Evolutionary conservation across 2,329 filamentous ascomycete species (phyloP).

Genomic region (Fusarium coffeatum): DNA sequence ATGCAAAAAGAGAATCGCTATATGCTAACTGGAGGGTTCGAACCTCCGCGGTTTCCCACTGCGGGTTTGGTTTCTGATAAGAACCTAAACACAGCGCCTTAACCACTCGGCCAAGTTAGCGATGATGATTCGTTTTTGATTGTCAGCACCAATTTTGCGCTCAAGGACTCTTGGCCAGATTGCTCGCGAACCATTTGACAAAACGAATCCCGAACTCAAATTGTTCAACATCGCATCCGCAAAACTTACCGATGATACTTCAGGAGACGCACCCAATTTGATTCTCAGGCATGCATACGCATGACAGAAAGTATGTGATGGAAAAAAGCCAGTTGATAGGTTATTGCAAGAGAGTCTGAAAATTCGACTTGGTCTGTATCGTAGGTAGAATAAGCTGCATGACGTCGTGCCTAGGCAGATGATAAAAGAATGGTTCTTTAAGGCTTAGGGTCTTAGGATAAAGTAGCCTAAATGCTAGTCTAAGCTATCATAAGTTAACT

Average conservation of each 20-base stretch:
- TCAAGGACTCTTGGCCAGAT: fast-evolving
- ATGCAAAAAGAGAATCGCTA: conserved; percentile 10
- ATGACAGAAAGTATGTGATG: neutral
- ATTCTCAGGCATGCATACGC: too few relatives aligned
- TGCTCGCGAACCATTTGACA: fast-evolving
- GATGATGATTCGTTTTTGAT: conserved; percentile 22
- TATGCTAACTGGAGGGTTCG: conserved; percentile 43
- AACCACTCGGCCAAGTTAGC: conserved; percentile 44
- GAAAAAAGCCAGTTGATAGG: neutral
- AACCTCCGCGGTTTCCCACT: conserved; percentile 44
- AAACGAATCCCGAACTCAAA: neutral
- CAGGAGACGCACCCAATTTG: too few relatives aligned
- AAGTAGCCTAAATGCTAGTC: neutral
- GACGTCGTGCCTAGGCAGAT: neutral
- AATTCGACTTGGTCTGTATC: neutral
- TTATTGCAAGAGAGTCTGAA: neutral
- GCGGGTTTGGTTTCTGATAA: conserved; percentile 42
- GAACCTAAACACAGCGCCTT: conserved; percentile 44
- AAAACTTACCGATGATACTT: neutral
- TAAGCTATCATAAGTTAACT: too few relatives aligned
- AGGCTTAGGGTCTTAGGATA: neutral
- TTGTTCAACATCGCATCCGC: neutral
- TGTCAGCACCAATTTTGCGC: fast-evolving
- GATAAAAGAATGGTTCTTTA: too few relatives aligned
- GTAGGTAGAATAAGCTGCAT: neutral